phyloP scores from a whole-genome alignment of 1,284 basidiomycete genomes.

The Takashimella tepidaria region DNA sequence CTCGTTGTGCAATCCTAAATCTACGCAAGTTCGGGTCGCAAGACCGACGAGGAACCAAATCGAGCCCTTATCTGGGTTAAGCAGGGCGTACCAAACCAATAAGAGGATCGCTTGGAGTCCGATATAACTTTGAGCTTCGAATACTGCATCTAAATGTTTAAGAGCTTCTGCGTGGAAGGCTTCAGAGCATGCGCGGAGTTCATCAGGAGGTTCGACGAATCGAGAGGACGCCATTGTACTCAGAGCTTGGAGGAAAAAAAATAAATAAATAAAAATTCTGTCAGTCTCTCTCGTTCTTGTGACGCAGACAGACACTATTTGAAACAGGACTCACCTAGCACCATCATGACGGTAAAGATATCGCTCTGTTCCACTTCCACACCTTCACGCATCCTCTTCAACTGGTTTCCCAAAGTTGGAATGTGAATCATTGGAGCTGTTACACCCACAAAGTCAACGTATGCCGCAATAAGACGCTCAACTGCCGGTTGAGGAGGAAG shows the following conservation, averaged over 20 bases:
- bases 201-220: conserved; percentile 48
- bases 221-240: conserved; percentile 49
- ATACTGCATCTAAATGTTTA: conserved; percentile 48
- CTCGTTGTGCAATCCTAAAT: conserved; percentile 49
- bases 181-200: conserved; percentile 48
- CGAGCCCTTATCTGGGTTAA: conserved; percentile 49
- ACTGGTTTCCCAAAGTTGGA: conserved; percentile 45
- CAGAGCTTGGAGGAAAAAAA: conserved; percentile 27
- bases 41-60: conserved; percentile 50
- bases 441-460: conserved; percentile 49
- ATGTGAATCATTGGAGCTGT: conserved; percentile 49
- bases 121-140: conserved; percentile 46
- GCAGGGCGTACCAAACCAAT: conserved; percentile 47
- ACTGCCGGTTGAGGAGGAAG: conserved; percentile 48
- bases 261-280: too few relatives aligned
- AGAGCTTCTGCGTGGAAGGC: conserved; percentile 49
- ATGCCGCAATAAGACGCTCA: conserved; percentile 48
- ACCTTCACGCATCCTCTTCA: conserved; percentile 39
- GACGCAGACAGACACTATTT: too few relatives aligned
- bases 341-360: conserved; percentile 50
- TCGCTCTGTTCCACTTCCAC: conserved; percentile 44
- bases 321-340: conserved; percentile 35
- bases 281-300: too few relatives aligned
- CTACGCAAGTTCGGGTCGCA: conserved; percentile 47
- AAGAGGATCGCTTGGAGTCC: conserved; percentile 48